These are phyloP conservation scores for Leccinum arenicola DNA, from an alignment of 768 basidiomycete genomes.

Conservation along the genomic window DNA sequence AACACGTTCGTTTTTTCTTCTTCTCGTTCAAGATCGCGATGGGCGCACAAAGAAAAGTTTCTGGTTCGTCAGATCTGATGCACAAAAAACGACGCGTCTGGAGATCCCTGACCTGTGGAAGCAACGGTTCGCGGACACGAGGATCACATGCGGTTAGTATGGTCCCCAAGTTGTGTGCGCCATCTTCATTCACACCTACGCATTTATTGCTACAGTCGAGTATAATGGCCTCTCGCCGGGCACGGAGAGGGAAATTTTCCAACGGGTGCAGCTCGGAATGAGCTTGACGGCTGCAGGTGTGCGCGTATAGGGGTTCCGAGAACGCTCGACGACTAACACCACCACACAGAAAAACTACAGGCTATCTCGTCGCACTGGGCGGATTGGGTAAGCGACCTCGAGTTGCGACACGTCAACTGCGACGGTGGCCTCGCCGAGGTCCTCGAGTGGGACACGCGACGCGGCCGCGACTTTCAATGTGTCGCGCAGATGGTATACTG, in stretches of 20 bases:
- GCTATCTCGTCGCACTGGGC: slow-evolving; percentile 73
- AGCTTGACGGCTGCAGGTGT: slow-evolving; percentile 69
- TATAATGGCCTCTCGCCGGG: slow-evolving; percentile 54
- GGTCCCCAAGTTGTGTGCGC: neutral
- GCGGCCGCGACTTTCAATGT: too few relatives aligned
- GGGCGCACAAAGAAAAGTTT: slow-evolving; percentile 55
- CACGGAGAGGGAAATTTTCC: slow-evolving; percentile 76
- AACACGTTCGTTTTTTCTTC: neutral
- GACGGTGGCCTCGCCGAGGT: too few relatives aligned
- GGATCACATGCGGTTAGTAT: slow-evolving; percentile 64
- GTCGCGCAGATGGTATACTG: slow-evolving; percentile 63
- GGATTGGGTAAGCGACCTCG: slow-evolving; percentile 61
- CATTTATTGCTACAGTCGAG: slow-evolving; percentile 48
- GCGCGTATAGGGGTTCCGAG: neutral
- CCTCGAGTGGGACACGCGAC: too few relatives aligned
- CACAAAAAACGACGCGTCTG: slow-evolving; percentile 39
- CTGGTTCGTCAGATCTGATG: slow-evolving; percentile 56
- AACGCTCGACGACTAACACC: neutral
- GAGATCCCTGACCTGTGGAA: slow-evolving; percentile 56
- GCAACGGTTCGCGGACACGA: slow-evolving; percentile 48
- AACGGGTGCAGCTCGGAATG: slow-evolving; percentile 80
- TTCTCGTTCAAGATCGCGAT: slow-evolving; percentile 47
- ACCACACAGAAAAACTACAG: slow-evolving; percentile 67
- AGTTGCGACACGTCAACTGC: slow-evolving; percentile 17
- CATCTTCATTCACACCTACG: neutral